These are phyloP conservation scores for Rauvolfia tetraphylla DNA, from an alignment of 257 asterid species.

Conservation along the genomic window DNA sequence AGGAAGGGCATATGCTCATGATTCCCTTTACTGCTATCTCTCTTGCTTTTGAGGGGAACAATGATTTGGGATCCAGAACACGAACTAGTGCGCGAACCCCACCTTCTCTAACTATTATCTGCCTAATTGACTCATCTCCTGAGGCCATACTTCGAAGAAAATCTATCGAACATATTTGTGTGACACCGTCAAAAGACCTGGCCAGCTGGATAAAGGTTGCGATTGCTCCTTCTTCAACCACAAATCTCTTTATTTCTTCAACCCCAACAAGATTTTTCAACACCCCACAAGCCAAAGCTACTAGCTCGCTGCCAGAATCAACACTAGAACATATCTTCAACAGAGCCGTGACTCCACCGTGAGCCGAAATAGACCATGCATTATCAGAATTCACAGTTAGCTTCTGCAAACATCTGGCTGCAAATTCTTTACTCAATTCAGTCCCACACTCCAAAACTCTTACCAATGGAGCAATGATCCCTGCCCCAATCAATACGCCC, in stretches of 20 bases:
- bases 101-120: constrained; percentile 52
- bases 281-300: constrained; percentile 64
- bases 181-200: constrained; percentile 48
- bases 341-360: constrained; percentile 80
- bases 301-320: constrained; percentile 36
- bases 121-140: constrained; percentile 54
- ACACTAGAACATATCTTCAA: constrained; percentile 54
- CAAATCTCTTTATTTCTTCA: constrained; percentile 80
- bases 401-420: constrained; percentile 75
- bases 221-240: constrained; percentile 84
- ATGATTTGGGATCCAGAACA: constrained; percentile 57
- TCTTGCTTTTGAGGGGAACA: constrained; percentile 55
- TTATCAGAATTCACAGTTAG: constrained; percentile 86
- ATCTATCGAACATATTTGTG: constrained; percentile 58
- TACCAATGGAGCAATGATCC: constrained; percentile 59
- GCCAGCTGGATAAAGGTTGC: constrained; percentile 45
- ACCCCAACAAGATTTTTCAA: constrained; percentile 78
- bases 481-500: constrained; percentile 43
- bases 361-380: constrained; percentile 92
- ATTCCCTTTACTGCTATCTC: constrained; percentile 73
- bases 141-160: constrained; percentile 68
- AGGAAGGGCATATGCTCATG: constrained; percentile 49
- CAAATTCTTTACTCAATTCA: constrained; percentile 47
- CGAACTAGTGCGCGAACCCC: constrained; percentile 59
- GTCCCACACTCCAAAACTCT: constrained; percentile 68